Conservation (phyloP, 345 rosid genomes). For the Lepidium africanum region DNA sequence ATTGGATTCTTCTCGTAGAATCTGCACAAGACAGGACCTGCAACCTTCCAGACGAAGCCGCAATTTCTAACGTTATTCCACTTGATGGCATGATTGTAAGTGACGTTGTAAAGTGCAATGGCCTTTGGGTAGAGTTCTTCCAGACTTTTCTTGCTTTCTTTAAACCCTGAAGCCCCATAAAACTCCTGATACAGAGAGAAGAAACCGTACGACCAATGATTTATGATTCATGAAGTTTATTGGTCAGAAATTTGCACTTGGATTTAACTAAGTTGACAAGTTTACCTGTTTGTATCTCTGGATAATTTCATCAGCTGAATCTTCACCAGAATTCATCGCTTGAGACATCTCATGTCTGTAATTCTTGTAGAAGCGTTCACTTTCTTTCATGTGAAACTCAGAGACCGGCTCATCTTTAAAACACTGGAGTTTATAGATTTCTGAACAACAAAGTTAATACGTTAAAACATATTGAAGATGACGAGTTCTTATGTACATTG, state of each 20-base stretch:
- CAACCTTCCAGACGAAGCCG: conserved; percentile 63
- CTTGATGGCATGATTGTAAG: conserved; percentile 36
- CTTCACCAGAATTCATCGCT: conserved; percentile 15
- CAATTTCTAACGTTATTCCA: neutral
- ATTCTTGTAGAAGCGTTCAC: conserved; percentile 19
- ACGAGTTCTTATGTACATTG: neutral
- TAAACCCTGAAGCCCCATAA: conserved; percentile 44
- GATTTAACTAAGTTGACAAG: neutral
- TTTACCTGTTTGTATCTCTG: conserved; percentile 50
- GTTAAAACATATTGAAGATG: neutral
- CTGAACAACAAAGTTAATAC: conserved; percentile 22
- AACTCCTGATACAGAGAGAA: conserved; percentile 31
- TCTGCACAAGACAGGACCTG: conserved; percentile 42
- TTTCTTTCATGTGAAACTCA: conserved; percentile 12
- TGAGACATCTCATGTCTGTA: conserved; percentile 46
- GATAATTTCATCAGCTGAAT: conserved; percentile 30
- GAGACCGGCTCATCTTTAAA: conserved; percentile 31
- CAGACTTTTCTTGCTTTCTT: conserved; percentile 28
- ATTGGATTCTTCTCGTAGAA: neutral
- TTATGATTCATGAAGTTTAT: neutral
- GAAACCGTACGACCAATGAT: neutral
- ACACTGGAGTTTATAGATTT: conserved; percentile 41
- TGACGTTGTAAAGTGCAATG: conserved; percentile 42
- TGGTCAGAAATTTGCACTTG: neutral
- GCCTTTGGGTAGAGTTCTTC: conserved; percentile 48